Conservation (phyloP, 2,329 filamentous ascomycete genomes). For the Arthroderma sp. region DNA sequence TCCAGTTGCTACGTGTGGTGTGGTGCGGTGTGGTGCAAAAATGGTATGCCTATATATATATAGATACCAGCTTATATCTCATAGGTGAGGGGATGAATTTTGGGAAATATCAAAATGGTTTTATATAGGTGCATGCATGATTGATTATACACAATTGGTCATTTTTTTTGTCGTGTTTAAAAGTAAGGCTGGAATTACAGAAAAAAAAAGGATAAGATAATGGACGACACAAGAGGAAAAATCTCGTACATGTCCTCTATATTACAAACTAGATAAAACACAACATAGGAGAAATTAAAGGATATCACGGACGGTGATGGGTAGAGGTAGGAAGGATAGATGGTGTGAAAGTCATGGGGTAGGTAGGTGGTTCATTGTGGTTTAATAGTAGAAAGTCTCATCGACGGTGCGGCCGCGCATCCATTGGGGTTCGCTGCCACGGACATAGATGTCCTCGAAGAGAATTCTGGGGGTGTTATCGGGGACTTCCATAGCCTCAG, state of each 20-base stretch:
- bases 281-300: neutral
- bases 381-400: conserved; percentile 75
- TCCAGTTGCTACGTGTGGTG: too few relatives aligned
- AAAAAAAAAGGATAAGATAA: neutral
- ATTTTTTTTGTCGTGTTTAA: too few relatives aligned
- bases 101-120: too few relatives aligned
- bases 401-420: conserved; percentile 77
- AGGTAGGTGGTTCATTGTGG: conserved; percentile 2
- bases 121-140: too few relatives aligned
- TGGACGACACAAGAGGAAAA: neutral
- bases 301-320: neutral
- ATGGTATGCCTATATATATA: too few relatives aligned
- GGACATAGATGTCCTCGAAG: conserved; percentile 92
- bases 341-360: neutral
- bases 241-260: neutral
- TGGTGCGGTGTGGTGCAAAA: too few relatives aligned
- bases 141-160: too few relatives aligned
- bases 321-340: neutral
- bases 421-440: conserved; percentile 74
- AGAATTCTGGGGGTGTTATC: conserved; percentile 70
- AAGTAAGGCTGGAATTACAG: neutral
- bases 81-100: too few relatives aligned
- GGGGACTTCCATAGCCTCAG: conserved; percentile 75
- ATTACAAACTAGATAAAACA: conserved; percentile 2
- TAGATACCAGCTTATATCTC: too few relatives aligned